Evolutionary conservation across 371 early-diverging fungal species (phyloP), one percentile per base, ranked within the genome.

Genomic region (Mucor plumbeus): DNA sequence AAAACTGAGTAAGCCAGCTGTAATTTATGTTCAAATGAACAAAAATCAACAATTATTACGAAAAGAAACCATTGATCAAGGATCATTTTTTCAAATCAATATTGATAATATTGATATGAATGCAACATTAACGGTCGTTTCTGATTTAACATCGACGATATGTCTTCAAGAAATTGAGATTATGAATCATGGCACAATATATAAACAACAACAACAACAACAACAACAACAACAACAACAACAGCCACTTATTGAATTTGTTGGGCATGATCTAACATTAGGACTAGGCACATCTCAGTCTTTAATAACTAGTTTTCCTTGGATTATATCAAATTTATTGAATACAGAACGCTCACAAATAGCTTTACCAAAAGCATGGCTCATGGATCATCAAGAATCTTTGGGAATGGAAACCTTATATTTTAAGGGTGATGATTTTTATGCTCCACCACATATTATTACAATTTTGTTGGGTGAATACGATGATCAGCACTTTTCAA

Each of bases 351-450:
- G 69, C 55, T 66, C 69, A 8, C 79, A 74, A 31, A 73, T 79
- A 40, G 77, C 77, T n/a, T 79, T 68, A 43, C 70, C 65, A 2
- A 70, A 57, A 17, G 79, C 73, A 17, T 65, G 73, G 40, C 68
- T 76, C 5, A 68, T 73, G 57, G 74, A 73, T 43, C 68, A 67
- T 39, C 33, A 68, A 14, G 63, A 64, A 60, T 53, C 43, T 0
- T 39, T 50, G 36, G 79, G 79, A 31, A 79, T 79, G 79, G 75
- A 74, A 34, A 68, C 72, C 0, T 67, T 68, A 31, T 79, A 79
- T 39, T 79, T 79, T 56, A 65, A 21, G 67, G 78, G 78, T 44
- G 50, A 39, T 15, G 39, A 26, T 13, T 53, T 50, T 38, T 62
- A 53, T 31, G 50, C 39, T 26, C 26, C 54, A 19, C 73, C 57